These are phyloP conservation scores for Gentiana macrophylla DNA, from an alignment of 257 asterid genomes.

Conservation along the genomic window DNA sequence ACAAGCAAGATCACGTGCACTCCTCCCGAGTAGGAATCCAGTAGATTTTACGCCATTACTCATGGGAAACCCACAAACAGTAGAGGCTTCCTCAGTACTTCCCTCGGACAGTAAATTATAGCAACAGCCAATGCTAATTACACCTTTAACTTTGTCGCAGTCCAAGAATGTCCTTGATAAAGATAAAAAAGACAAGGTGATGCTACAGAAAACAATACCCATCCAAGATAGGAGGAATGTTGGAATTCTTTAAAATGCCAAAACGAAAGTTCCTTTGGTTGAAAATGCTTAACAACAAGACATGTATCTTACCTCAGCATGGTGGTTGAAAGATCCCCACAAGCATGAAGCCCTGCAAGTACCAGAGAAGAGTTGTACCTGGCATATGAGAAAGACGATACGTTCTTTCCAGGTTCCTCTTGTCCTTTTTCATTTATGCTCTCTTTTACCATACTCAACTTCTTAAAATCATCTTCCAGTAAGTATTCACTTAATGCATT, in stretches of 20 bases:
- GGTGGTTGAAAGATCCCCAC: slow-evolving; percentile 94
- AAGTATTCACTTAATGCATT: slow-evolving; percentile 46
- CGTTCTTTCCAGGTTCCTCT: slow-evolving; percentile 18
- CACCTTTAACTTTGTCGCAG: slow-evolving; percentile 61
- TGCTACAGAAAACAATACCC: too few species aligned
- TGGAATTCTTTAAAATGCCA: too few species aligned
- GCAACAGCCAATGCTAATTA: slow-evolving; percentile 88
- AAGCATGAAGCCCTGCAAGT: slow-evolving; percentile 95
- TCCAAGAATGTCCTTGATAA: slow-evolving; percentile 62
- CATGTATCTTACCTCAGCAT: slow-evolving; percentile 68
- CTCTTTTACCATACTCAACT: slow-evolving; percentile 11
- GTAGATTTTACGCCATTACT: slow-evolving; percentile 61
- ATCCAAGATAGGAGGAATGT: too few species aligned
- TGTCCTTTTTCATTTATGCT: slow-evolving; percentile 14
- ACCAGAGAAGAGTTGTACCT: slow-evolving; percentile 36
- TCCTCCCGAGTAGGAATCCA: slow-evolving; percentile 42
- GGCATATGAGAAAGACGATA: slow-evolving; percentile 16
- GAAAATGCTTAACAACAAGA: not conserved
- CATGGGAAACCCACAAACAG: slow-evolving; percentile 65
- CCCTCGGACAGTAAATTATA: slow-evolving; percentile 79
- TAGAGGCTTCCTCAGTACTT: slow-evolving; percentile 21
- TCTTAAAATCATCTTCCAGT: slow-evolving; percentile 24
- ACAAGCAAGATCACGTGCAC: slow-evolving; percentile 88
- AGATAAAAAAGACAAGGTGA: slow-evolving; percentile 1
- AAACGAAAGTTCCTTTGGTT: too few species aligned